Evolutionary conservation across 1,284 basidiomycete species (phyloP), one percentile per base, ranked within the genome.

Genomic region (Neonothopanus nambi): DNA sequence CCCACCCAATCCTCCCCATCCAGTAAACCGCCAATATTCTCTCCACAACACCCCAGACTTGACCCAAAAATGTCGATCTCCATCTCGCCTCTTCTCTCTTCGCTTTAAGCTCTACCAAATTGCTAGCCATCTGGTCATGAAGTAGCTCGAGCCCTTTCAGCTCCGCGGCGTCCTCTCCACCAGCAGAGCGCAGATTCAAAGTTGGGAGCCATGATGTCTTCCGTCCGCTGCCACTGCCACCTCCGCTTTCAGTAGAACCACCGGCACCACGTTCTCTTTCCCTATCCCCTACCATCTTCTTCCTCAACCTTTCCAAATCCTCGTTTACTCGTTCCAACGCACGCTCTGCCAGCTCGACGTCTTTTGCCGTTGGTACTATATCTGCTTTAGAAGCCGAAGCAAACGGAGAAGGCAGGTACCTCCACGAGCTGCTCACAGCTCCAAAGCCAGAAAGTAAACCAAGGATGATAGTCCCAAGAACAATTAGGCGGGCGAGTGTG

Each of bases 401-500:
- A 12, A 50, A 26, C 13, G 51, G 35, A 40, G n/a, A 51, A 60
- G 57, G 56, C 67, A 47, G 67, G 57, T 70, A 76, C 3, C 61
- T 70, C 85, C 86, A 88, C 0, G 80, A 77, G 43, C 79, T 84
- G 57, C 78, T 82, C 36, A 88, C 75, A 1, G 88, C 85, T 58
- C 89, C 89, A 55, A 89, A 85, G 0, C 89, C 89, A 0, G 88
- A 89, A 2, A 91, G 71, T 2, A 83, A 61, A 2, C 89, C 89
- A 9, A 91, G 81, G 45, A 89, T 79, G 24, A 85, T 74, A 0
- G 84, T 89, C 3, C 89, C 89, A 24, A 91, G 67, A 5, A 89
- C 84, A n/a, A 86, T 79, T n/a, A 91, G 73, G 11, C 88, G 79
- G 3, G 84, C 74, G 1, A 87, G 67, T 0, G 77, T 74, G 1